Base-by-base conservation (phyloP, 768 basidiomycete genomes). In the Leccinum pellstonianum region DNA sequence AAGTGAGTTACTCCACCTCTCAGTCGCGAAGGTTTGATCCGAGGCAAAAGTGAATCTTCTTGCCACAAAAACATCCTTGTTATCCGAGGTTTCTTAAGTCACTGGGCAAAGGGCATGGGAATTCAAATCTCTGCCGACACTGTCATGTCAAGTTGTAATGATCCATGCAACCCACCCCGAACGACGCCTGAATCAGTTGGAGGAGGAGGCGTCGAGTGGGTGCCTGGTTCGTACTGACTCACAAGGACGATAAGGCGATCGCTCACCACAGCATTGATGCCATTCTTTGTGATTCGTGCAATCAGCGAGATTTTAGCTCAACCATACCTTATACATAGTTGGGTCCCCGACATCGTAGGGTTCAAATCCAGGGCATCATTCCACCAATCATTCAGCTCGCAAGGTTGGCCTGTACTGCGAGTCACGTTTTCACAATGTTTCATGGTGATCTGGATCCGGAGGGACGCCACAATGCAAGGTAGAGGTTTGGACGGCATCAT, bases 271-370 rank as follows among this genome's bases (percentile, higher is more conserved):
- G 68, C 84, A 2, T 75, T 79, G 14, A 66, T 87, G 23, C 79
- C 83, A 5, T 83, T 87, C 70, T 75, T 87, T 84, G 77, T 23
- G 87, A 89, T 58, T 73, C 80, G 1, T 81, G 5, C 35, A 23
- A 5, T 10, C 27, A 7, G 43, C 10, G 10, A 37, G 5, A 14
- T 21, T 19, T 7, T 37, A 48, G 60, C 29, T 43, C n/a, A 54
- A 48, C 48, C 55, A 3, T 5, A 6, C 31, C 21, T 35, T 17
- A 8, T 38, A 38, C 17, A 25, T 25, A 85, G 83, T 41, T 87
- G 86, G 87, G 83, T 75, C 65, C 85, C 86, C 10, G 87, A 87
- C 0, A 77, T 89, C 73, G 77, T 89, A 29, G 86, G 87, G 62
- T 89, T 86, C 76, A 87, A 86, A 65, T 77, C 78, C 31, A 82